Base-by-base conservation (phyloP, 2,329 filamentous ascomycete species). In the Calcarisporium arbuscula region DNA sequence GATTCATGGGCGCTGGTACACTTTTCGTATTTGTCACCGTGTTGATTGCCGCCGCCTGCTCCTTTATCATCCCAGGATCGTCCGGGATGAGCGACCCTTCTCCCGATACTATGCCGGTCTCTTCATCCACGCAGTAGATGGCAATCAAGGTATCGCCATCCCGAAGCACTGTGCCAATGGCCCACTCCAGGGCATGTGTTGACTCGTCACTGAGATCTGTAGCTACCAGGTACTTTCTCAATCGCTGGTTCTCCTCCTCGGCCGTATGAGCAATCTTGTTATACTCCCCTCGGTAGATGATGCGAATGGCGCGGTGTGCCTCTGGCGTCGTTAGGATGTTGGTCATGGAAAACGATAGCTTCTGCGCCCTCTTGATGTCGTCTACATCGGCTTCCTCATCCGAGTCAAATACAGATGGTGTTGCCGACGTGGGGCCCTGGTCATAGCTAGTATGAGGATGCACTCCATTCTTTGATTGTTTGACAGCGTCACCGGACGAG, bases 111-210 rank as follows among this genome's bases (percentile, higher is more conserved):
- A 79, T 72, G 12, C 74, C 77, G 8, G 72, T 72, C 48, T 96
- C 90, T 56, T 96, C 90, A 46, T 95, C 88, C 17, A 94, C 82
- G 38, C 89, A 94, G 62, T 94, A 95, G 29, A 96, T 86, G 3
- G 87, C 88, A 42, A 95, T 80, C 22, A 98, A 70, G 0, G 90
- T 96, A 55, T 98, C 92, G 7, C 92, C 92, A 48, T 96, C 89
- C 31, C 92, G 77, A 19, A 98, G 69, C 6, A 96, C 88, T 0
- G 90, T 96, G 7, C 92, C 92, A 36, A 98, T 89, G 0, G 90
- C 92, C 92, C 92, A 98, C 58, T 98, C 92, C 20, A 98, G 70
- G 2, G 92, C 92, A 57, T 96, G 94, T 6, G 86, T 85, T 5
- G 90, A 89, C 62, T 98, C 92, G 23, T 92, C 85, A 47, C 89